phyloP scores from a whole-genome alignment of 768 basidiomycete species.

The Pulveroboletus sp. region DNA sequence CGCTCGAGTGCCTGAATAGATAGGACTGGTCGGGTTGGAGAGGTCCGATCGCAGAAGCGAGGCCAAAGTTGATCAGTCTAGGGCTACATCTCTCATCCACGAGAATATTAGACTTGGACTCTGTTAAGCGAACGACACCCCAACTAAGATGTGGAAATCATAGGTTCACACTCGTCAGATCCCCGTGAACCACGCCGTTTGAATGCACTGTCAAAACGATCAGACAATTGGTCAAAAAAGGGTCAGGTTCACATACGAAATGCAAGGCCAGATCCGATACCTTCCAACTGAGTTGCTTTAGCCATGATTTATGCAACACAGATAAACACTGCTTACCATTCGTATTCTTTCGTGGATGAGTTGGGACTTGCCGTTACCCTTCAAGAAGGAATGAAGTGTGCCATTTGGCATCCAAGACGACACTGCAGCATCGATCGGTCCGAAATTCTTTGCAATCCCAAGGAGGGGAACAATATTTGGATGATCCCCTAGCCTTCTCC shows the following conservation, averaged over 20 bases:
- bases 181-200: neutral
- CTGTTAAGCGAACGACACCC: neutral
- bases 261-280: neutral
- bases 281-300: neutral
- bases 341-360: neutral
- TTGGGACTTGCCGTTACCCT: neutral
- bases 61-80: neutral
- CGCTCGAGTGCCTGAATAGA: neutral
- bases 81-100: neutral
- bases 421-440: neutral
- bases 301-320: too few species aligned
- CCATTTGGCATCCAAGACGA: slow-evolving; percentile 2
- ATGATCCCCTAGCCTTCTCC: slow-evolving; percentile 1
- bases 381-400: neutral
- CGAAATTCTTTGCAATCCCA: neutral
- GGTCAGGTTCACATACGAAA: neutral
- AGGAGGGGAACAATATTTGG: slow-evolving; percentile 3
- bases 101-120: neutral
- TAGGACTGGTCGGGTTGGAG: neutral
- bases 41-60: neutral
- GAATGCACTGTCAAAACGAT: slow-evolving; percentile 5
- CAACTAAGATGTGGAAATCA: neutral
- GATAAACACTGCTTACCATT: neutral
- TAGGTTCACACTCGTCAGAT: neutral
- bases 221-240: neutral